Percentiles rank a stretch among this genome's conserved stretches.
These are phyloP conservation scores for Notholithocarpus densiflorus DNA, from an alignment of 306 rosid species.

Conservation along the genomic window DNA sequence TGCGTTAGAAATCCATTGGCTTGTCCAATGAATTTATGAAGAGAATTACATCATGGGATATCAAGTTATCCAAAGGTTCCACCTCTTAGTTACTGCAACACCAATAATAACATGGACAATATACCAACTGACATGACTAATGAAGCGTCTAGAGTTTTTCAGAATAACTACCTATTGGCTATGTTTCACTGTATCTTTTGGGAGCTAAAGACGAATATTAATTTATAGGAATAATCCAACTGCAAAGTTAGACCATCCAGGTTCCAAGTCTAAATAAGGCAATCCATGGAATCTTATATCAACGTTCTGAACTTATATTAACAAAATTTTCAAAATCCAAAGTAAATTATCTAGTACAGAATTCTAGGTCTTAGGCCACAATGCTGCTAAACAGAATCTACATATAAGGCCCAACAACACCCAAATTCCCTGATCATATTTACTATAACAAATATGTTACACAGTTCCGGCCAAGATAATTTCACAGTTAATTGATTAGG, in stretches of 20 bases:
- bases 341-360: neutral
- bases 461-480: neutral
- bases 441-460: neutral
- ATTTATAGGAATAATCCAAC: neutral
- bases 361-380: neutral
- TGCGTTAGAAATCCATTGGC: constrained; percentile 22
- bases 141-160: neutral
- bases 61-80: constrained; percentile 24
- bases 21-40: constrained; percentile 7
- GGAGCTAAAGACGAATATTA: neutral
- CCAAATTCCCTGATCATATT: neutral
- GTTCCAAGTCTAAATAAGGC: neutral
- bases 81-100: neutral
- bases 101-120: neutral
- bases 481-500: neutral
- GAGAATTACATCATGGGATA: constrained; percentile 13
- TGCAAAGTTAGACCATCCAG: neutral
- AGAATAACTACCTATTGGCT: neutral
- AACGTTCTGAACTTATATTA: neutral
- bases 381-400: neutral
- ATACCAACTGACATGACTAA: neutral
- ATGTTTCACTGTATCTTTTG: neutral
- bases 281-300: neutral
- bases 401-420: neutral
- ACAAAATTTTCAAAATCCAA: neutral